Evolutionary conservation across 2,329 filamentous ascomycete species (phyloP), one percentile per base, ranked within the genome.

Genomic region (Sclerotinia borealis): DNA sequence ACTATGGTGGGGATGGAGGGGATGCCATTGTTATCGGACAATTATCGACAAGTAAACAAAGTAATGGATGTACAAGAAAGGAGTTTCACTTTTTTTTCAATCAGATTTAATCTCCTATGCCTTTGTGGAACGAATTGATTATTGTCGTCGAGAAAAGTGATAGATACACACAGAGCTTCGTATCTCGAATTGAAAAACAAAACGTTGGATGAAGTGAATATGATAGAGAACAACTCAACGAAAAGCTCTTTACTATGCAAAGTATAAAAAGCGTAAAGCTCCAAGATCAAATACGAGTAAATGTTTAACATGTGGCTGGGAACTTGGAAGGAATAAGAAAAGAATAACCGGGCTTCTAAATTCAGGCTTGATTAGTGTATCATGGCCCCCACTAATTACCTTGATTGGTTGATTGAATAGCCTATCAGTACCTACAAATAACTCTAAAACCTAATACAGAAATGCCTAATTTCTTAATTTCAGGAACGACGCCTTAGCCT

Each of bases 1-100:
- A 62, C 60, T 62, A 62, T 58, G 60, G 60, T 47, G 60, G 60
- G 41, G 60, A 58, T 62, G 50, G 60, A 47, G 60, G 50, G 50
- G 50, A 56, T 56, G 52, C 54, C 50, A 62, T 62, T 62, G 41
- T 41, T 45, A 51, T 54, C 39, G 37, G 59, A 25, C 13, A 17
- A 25, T 60, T 19, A 29, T 48, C 39, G 31, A 56, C 3, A 45
- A 22, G 52, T 34, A 34, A 55, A 55, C 11, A 22, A 43, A 22
- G 50, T 54, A 22, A 31, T 27, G 39, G 39, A 45, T 45, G 52
- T 56, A 45, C 52, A 34, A 34, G 52, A 45, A 10, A 34, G 15
- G 36, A 29, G 37, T 45, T 45, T 25, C 27, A 34, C 7, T 39
- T 11, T 52, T 11, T 3, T 37, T 37, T 37, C n/a, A 10, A 4